phyloP scores from a whole-genome alignment of 805 yeast species.

The Helenozyma rhizophorensis region DNA sequence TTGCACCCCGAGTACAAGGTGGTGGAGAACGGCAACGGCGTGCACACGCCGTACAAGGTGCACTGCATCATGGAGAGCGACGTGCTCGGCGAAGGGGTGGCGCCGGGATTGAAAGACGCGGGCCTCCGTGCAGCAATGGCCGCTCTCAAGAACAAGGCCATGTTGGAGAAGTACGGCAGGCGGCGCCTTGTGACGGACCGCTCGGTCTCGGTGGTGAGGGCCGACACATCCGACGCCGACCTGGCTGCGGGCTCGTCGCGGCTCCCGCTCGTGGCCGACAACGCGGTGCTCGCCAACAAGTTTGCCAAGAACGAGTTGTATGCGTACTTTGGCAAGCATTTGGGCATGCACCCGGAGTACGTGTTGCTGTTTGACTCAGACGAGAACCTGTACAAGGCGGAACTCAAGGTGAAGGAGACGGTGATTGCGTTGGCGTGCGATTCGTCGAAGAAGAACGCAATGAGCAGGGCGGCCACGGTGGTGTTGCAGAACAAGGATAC shows the following conservation, averaged over 20 bases:
- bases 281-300: slow-evolving; percentile 24
- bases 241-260: neutral
- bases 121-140: slow-evolving; percentile 82
- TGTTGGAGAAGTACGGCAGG: slow-evolving; percentile 61
- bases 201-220: slow-evolving; percentile 8
- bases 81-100: slow-evolving; percentile 68
- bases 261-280: slow-evolving; percentile 29
- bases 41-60: slow-evolving; percentile 53
- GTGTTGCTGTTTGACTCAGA: slow-evolving; percentile 19
- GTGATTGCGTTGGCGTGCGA: slow-evolving; percentile 31
- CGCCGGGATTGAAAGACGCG: slow-evolving; percentile 67
- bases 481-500: slow-evolving; percentile 23
- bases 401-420: slow-evolving; percentile 26
- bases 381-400: slow-evolving; percentile 20
- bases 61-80: slow-evolving; percentile 64
- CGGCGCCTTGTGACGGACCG: slow-evolving; percentile 37
- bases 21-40: slow-evolving; percentile 42
- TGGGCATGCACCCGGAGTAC: slow-evolving; percentile 35
- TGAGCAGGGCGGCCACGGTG: slow-evolving; percentile 38
- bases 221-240: neutral
- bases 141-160: slow-evolving; percentile 56
- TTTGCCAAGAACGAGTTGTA: slow-evolving; percentile 37
- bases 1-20: slow-evolving; percentile 57
- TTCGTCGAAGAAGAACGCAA: slow-evolving; percentile 35
- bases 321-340: slow-evolving; percentile 32